These are phyloP conservation scores for Fraxinus floribunda DNA, from an alignment of 305 asterid genomes.

Conservation along the genomic window DNA sequence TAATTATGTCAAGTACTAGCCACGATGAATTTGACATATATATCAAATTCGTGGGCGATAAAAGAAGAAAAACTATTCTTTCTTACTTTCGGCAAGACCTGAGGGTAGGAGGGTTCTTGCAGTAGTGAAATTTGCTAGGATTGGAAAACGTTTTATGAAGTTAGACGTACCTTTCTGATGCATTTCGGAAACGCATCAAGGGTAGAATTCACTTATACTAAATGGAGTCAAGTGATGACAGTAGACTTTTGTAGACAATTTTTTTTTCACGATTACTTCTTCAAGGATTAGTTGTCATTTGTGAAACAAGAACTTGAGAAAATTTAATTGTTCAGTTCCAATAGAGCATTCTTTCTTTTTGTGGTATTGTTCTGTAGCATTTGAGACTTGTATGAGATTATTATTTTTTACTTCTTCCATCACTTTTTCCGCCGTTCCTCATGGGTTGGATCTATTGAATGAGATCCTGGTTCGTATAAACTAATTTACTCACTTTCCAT, in stretches of 20 bases:
- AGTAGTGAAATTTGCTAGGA: slow-evolving; percentile 30
- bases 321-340: slow-evolving; percentile 22
- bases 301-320: slow-evolving; percentile 21
- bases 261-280: slow-evolving; percentile 9
- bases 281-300: slow-evolving; percentile 20
- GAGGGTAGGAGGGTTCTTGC: slow-evolving; percentile 13
- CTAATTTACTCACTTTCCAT: no score
- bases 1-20: slow-evolving; percentile 19
- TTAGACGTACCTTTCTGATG: slow-evolving; percentile 25
- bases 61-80: slow-evolving; percentile 22
- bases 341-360: slow-evolving; percentile 5
- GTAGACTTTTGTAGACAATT: slow-evolving; percentile 18
- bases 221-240: slow-evolving; percentile 20
- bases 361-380: background rate
- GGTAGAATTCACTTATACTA: slow-evolving; percentile 21
- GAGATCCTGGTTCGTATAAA: no score
- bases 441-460: no score
- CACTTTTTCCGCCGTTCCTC: background rate
- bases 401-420: background rate
- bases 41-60: slow-evolving; percentile 7
- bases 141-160: slow-evolving; percentile 26
- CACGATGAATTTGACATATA: slow-evolving; percentile 26
- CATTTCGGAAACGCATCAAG: slow-evolving; percentile 32
- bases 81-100: slow-evolving; percentile 21
- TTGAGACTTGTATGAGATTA: background rate